Conservation (phyloP, 2,329 filamentous ascomycete species). For the Zymoseptoria passerinii region DNA sequence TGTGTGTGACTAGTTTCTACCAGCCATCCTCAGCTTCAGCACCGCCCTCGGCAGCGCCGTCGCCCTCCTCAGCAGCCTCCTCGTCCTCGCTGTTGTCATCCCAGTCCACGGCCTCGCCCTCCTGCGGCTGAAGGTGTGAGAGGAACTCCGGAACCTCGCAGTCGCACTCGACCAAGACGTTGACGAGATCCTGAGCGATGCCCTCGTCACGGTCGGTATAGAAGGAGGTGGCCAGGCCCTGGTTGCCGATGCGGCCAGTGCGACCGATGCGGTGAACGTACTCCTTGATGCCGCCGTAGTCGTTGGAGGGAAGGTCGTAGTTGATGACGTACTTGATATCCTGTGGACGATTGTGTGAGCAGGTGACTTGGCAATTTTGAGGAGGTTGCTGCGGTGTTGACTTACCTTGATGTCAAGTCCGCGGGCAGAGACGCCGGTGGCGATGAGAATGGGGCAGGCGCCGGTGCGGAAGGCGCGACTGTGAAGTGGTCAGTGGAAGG, state of each 20-base stretch:
- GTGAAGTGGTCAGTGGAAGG: slow-evolving; percentile 1
- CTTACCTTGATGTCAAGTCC: slow-evolving; percentile 66
- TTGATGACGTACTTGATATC: slow-evolving; percentile 91
- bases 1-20: neutral
- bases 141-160: slow-evolving; percentile 81
- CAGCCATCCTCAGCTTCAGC: slow-evolving; percentile 15
- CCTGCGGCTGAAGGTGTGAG: slow-evolving; percentile 52
- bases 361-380: no score
- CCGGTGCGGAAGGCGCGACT: slow-evolving; percentile 70
- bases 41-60: slow-evolving; percentile 9
- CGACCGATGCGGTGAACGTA: slow-evolving; percentile 94
- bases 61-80: slow-evolving; percentile 8
- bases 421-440: slow-evolving; percentile 78
- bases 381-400: no score
- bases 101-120: slow-evolving; percentile 41
- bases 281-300: slow-evolving; percentile 82
- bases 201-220: slow-evolving; percentile 70
- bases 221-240: slow-evolving; percentile 79
- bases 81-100: slow-evolving; percentile 47
- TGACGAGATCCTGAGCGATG: slow-evolving; percentile 65
- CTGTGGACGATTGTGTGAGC: no score
- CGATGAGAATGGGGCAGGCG: slow-evolving; percentile 67
- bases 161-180: slow-evolving; percentile 69
- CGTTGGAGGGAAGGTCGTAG: slow-evolving; percentile 68
- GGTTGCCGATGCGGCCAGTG: slow-evolving; percentile 85